These are phyloP conservation scores for Mycosarcoma mackinlayi DNA, from an alignment of 1,284 basidiomycete genomes.

Conservation along the genomic window DNA sequence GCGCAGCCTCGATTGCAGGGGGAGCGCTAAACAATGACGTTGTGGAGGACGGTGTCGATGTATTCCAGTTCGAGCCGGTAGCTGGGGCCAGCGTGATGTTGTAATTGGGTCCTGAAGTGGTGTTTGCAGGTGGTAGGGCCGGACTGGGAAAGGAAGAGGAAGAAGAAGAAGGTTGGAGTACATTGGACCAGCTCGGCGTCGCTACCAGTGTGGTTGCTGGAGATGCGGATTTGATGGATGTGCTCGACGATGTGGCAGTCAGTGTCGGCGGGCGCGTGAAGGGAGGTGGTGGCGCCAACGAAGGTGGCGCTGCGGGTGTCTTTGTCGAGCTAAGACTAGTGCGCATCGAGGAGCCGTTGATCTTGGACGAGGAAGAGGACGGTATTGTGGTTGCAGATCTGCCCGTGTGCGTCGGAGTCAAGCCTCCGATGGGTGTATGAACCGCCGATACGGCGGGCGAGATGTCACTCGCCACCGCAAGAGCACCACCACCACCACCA, in stretches of 20 bases:
- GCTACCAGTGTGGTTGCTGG: slow-evolving; percentile 4
- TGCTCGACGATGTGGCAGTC: slow-evolving; percentile 14
- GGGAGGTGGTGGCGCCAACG: slow-evolving; percentile 28
- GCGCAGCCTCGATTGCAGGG: slow-evolving; percentile 15
- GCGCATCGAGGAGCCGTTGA: slow-evolving; percentile 11
- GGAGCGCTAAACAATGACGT: slow-evolving; percentile 4
- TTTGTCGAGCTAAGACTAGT: not conserved
- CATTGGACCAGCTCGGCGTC: slow-evolving; percentile 20
- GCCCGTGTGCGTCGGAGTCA: slow-evolving; percentile 48
- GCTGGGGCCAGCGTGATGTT: slow-evolving; percentile 52
- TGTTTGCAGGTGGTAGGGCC: not conserved
- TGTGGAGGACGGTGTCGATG: not conserved
- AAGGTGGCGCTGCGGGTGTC: slow-evolving; percentile 1
- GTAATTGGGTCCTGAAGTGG: slow-evolving; percentile 50
- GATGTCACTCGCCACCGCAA: slow-evolving; percentile 29
- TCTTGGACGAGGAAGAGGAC: not conserved
- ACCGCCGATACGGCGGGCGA: slow-evolving; percentile 25
- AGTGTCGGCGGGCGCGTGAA: slow-evolving; percentile 18
- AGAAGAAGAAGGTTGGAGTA: slow-evolving; percentile 32
- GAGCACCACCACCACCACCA: not conserved
- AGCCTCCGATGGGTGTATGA: slow-evolving; percentile 18
- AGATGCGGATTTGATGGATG: slow-evolving; percentile 5
- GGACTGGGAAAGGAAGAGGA: not conserved
- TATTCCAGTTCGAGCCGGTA: slow-evolving; percentile 22
- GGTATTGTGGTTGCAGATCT: not conserved